phyloP scores from a whole-genome alignment of 768 basidiomycete species.

The Scleroderma bovista region DNA sequence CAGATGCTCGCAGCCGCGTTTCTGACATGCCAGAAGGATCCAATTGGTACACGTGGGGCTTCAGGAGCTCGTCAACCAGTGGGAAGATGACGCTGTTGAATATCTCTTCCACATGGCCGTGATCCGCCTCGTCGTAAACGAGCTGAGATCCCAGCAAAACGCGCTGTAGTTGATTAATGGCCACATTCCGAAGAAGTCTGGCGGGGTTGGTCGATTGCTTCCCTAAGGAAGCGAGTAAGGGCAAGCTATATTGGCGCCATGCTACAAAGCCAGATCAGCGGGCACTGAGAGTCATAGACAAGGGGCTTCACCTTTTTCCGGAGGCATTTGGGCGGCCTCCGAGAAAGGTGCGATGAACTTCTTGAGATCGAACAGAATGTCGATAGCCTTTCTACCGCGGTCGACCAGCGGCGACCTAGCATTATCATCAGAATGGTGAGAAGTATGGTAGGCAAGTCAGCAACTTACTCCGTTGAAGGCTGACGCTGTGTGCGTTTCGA shows the following conservation, averaged over 20 bases:
- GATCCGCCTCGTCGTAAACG: conserved; percentile 51
- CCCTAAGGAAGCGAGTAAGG: conserved; percentile 64
- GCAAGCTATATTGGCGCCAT: conserved; percentile 75
- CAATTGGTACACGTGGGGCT: conserved; percentile 68
- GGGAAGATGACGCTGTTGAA: conserved; percentile 91
- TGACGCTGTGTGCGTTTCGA: conserved; percentile 47
- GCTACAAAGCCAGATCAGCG: conserved; percentile 37
- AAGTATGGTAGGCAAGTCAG: not conserved
- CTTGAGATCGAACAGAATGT: conserved; percentile 71
- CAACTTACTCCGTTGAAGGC: conserved; percentile 46
- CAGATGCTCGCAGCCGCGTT: conserved; percentile 80
- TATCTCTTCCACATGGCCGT: conserved; percentile 66
- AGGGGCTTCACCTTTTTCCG: conserved; percentile 22
- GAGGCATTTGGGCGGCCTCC: conserved; percentile 38
- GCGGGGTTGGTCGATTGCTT: conserved; percentile 80
- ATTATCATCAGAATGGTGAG: not conserved
- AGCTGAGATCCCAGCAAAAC: conserved; percentile 76
- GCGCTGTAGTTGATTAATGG: conserved; percentile 79
- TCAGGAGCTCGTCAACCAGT: conserved; percentile 84
- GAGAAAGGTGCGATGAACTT: conserved; percentile 57
- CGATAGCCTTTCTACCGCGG: conserved; percentile 78
- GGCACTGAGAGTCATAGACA: not conserved
- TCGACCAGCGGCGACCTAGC: conserved; percentile 69
- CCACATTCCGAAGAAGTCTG: conserved; percentile 77
- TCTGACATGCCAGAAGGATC: conserved; percentile 90